Evolutionary conservation across 306 rosid species (phyloP), one percentile per base, ranked within the genome.

Genomic region (Myrica gale): DNA sequence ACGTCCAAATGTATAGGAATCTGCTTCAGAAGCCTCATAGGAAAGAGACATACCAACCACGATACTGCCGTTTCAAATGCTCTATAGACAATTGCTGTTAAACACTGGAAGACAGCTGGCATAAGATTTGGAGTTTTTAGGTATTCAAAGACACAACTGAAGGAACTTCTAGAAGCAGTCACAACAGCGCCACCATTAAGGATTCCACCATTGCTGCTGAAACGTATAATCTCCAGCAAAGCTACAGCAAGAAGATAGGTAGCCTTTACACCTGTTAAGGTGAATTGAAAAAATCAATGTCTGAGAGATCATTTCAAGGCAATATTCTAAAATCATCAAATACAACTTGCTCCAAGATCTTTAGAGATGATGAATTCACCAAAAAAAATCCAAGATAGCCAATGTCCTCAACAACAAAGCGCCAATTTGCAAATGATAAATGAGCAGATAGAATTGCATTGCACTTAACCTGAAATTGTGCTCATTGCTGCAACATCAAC

Each of bases 231-330:
- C 90, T 95, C 99, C 67, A 92, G 86, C 81, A 92, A 92, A 79
- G 97, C 96, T 76, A 95, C 99, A 0, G 99, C 99, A 76, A 95
- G 99, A 83, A 95, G 99, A 87, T 95, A 95, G 15, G 99, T 95
- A 74, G 99, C 97, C 84, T 95, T 95, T 77, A 95, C 99, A n/a
- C 97, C 99, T 95, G 77, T 80, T 32, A 88, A 81, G 74, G 50
- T 68, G 71, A 68, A 66, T 42, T 32, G 37, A 63, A 71, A 67
- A 47, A 12, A 51, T 42, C 48, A 21, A 55, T 72, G 77, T 72
- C 73, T 71, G 79, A 78, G 43, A 61, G 58, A 54, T 47, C 68
- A 70, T 32, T 32, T 32, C 74, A 71, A 8, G 13, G 5, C 21
- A 47, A 60, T 45, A 45, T 44, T 45, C 17, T 21, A 9, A 21